Base-by-base conservation (phyloP, 352 stramenopile genomes). In the Globisporangium viniferum region DNA sequence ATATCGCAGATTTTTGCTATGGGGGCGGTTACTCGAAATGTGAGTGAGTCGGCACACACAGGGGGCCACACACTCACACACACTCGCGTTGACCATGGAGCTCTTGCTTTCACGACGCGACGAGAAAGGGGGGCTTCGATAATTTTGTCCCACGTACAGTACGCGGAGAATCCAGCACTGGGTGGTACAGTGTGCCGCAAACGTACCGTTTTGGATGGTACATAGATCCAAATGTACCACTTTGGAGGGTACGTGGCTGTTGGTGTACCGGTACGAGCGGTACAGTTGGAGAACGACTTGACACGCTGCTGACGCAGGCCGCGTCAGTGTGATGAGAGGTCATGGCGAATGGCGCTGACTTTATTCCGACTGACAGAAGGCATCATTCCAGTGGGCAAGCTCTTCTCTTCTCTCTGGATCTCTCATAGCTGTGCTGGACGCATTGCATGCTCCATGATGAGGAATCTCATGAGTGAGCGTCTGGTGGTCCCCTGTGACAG, bases 11-110 rank as follows among this genome's bases (percentile, higher is more conserved):
- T 33, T 33, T 33, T 33, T 29, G 18, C 6, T 10, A 24, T 36
- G 20, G 41, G 12, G 53, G 53, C 53, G 53, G 53, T 59, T 59
- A 39, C 53, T 59, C 27, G 53, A 59, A 18, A 36, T 35, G 53
- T n/a, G 53, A 58, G 53, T 22, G 53, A 58, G 24, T 36, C 41
- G 41, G 41, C 41, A 49, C 41, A 15, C 18, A 24, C 24, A 24
- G 24, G 24, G 5, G 15, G 5, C 20, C 6, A 3, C 41, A 46
- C 39, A 20, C 41, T 9, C 41, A 49, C 39, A 48, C 15, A 48
- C 15, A 49, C 15, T 49, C 15, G 15, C 15, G 0, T 49, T 49
- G 12, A 49, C 41, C n/a, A 49, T 56, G 22, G 27, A 59, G 27
- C 27, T 59, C 53, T 39, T 59, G 9, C 1, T 5, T 49, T 49